Evolutionary conservation across 257 asterid species (phyloP), one percentile per base, ranked within the genome.

Genomic region (Buddleja alternifolia): DNA sequence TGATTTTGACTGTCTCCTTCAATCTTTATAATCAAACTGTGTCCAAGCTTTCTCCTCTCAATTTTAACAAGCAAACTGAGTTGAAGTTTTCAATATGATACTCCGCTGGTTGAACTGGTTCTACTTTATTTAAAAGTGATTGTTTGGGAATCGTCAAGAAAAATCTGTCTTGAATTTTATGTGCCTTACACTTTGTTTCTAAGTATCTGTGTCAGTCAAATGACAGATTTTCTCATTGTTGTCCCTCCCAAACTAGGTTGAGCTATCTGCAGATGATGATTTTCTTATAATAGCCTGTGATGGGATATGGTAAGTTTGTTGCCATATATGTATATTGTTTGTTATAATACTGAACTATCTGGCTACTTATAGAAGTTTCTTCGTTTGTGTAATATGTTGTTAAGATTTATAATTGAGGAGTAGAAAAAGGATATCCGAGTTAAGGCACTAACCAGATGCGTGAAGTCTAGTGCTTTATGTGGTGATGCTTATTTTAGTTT

Each of bases 271-370:
- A 56, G 93, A 84, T 58, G 99, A 89, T 80, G 97, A 87, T 50
- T 94, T 94, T 81, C 88, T 94, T 60, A 85, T 94, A 76, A 65
- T 91, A 72, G 99, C 99, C 60, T 91, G 99, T 81, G 99, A 94
- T 76, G 99, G 99, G 75, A 94, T 94, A 80, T 94, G 99, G 97
- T 94, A 81, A 77, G 85, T 69, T 67, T 47, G 53, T 51, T 58
- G 23, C 48, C 24, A 8, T 60, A 42, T 74, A 60, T 47, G 32
- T 50, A 51, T 70, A 51, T 24, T 68, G 23, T 40, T 61, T 70
- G 66, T 76, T 54, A 10, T 51, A 21, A 10, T 59, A 50, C 60
- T 40, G 64, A 63, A 57, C 11, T 60, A 24, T 62, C 36, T 44
- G 9, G 20, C 63, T 72, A 3, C 14, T 16, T 11, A 25, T 63